phyloP scores from a whole-genome alignment of 176 grass and related monocot species.

The Tuctoria greenei region DNA sequence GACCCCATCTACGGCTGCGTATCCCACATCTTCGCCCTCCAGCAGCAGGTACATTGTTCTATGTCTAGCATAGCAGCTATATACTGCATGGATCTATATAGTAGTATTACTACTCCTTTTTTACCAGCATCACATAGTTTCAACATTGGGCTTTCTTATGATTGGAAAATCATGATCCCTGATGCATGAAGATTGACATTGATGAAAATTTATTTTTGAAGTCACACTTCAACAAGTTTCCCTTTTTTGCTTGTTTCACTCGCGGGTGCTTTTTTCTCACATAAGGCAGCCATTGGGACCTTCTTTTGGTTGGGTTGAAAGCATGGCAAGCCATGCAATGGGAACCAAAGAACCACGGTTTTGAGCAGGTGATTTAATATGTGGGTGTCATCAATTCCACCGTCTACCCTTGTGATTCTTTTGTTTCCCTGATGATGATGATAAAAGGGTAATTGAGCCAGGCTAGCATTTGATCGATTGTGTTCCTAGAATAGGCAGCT shows the following conservation, averaged over 20 bases:
- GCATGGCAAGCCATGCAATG: conserved; percentile 30
- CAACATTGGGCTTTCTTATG: no score
- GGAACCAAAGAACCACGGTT: conserved; percentile 30
- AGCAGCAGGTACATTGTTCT: conserved; percentile 62
- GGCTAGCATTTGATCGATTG: conserved; percentile 9
- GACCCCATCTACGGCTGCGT: conserved; percentile 96
- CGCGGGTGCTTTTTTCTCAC: conserved; percentile 30
- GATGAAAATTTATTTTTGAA: conserved; percentile 18
- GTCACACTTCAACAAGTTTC: not conserved
- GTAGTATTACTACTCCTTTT: not conserved
- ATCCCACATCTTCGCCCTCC: conserved; percentile 91
- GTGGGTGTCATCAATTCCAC: conserved; percentile 24
- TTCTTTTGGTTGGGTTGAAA: conserved; percentile 9
- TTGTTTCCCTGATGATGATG: not conserved
- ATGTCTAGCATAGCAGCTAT: conserved; percentile 40
- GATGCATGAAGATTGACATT: conserved; percentile 12
- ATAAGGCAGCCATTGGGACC: conserved; percentile 8
- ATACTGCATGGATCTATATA: not conserved
- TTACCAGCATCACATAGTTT: no score
- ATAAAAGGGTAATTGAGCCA: not conserved
- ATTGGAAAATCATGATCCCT: no score
- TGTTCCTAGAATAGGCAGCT: not conserved
- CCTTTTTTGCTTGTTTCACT: not conserved
- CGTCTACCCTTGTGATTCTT: not conserved
- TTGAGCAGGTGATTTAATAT: not conserved